phyloP scores from a whole-genome alignment of 495 filamentous ascomycete species.

The Astrothelium macrocarpum region DNA sequence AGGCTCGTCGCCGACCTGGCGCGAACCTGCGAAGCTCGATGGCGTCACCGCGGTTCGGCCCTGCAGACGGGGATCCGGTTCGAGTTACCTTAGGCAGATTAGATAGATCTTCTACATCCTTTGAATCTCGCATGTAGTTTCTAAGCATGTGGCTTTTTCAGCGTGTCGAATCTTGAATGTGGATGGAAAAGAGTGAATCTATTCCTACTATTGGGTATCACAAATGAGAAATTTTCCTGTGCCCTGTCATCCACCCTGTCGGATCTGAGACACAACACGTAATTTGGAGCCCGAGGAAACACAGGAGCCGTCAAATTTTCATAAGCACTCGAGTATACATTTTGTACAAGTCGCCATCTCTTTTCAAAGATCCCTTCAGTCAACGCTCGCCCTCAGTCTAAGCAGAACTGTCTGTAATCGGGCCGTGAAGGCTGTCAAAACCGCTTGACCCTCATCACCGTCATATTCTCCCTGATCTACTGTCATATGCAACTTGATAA shows the following conservation, averaged over 20 bases:
- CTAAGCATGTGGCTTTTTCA: too few relatives aligned
- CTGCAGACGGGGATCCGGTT: not conserved
- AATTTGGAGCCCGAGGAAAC: not conserved
- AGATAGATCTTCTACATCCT: too few relatives aligned
- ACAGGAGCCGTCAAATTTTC: too few relatives aligned
- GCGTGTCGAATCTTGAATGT: too few relatives aligned
- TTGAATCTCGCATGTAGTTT: too few relatives aligned
- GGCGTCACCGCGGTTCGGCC: not conserved
- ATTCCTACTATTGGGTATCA: not conserved
- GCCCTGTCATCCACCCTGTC: not conserved
- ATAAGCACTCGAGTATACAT: too few relatives aligned
- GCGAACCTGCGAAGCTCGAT: not conserved
- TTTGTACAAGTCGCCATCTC: not conserved
- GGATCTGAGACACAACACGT: not conserved
- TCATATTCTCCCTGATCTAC: conserved; percentile 48
- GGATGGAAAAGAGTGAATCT: not conserved
- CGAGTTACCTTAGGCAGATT: too few relatives aligned
- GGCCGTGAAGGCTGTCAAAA: conserved; percentile 44
- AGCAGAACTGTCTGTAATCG: conserved; percentile 50
- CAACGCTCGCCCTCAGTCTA: conserved; percentile 26
- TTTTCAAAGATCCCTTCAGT: conserved; percentile 5
- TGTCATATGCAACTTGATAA: conserved; percentile 64
- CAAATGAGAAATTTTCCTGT: not conserved
- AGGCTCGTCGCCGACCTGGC: not conserved
- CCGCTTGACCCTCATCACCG: conserved; percentile 40